These are phyloP conservation scores for Lactarius pseudohatsudake DNA, from an alignment of 768 basidiomycete genomes.

Conservation along the genomic window DNA sequence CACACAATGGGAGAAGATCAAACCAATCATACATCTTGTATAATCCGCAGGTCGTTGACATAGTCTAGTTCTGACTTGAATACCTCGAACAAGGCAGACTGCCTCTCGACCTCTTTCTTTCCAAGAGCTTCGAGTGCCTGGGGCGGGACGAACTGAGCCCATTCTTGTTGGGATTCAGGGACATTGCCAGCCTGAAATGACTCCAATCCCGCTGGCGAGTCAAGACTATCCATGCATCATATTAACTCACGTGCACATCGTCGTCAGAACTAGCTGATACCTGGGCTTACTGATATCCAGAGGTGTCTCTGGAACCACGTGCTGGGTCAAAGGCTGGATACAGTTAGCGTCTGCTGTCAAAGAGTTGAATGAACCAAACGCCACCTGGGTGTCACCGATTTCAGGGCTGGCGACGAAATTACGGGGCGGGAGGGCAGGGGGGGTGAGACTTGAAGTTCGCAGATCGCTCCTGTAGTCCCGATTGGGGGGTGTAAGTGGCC, in stretches of 20 bases:
- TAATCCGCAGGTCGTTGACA: constrained; percentile 71
- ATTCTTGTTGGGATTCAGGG: constrained; percentile 71
- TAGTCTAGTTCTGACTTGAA: constrained; percentile 90
- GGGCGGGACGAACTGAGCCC: constrained; percentile 77
- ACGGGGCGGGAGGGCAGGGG: not conserved
- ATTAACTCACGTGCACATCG: constrained; percentile 3
- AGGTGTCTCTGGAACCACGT: constrained; percentile 27
- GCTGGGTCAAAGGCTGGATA: constrained; percentile 3
- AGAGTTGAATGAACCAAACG: not conserved
- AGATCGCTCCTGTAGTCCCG: constrained; percentile 8
- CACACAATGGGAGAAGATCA: not conserved
- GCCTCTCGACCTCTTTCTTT: constrained; percentile 77
- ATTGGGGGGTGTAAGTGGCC: constrained; percentile 15
- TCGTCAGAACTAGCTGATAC: constrained; percentile 10
- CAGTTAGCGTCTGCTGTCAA: not conserved
- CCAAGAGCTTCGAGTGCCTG: constrained; percentile 69
- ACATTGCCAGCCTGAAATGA: constrained; percentile 70
- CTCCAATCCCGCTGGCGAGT: constrained; percentile 60
- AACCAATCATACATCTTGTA: constrained; percentile 55
- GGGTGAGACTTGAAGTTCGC: not conserved
- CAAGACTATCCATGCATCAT: constrained; percentile 42
- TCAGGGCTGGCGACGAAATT: constrained; percentile 11
- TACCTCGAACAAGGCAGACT: constrained; percentile 85
- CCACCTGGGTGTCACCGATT: constrained; percentile 18
- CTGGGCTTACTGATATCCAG: constrained; percentile 32